These are phyloP conservation scores for Linum lewisii DNA, from an alignment of 345 rosid species.

Conservation along the genomic window DNA sequence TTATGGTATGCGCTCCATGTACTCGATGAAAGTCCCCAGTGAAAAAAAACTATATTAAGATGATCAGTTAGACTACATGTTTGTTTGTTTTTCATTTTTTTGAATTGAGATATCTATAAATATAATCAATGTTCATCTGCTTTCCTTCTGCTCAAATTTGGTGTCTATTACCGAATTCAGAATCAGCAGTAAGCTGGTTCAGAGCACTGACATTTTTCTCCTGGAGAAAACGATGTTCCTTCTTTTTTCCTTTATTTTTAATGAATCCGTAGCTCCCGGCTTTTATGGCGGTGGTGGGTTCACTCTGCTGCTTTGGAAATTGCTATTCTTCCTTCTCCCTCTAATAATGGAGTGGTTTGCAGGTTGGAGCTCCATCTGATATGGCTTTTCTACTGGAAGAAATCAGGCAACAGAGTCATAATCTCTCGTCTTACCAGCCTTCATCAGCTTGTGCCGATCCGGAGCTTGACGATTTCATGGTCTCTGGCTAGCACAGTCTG, in stretches of 20 bases:
- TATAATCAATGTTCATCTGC: no score
- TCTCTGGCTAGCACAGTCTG: constrained; percentile 12
- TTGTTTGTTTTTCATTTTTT: no score
- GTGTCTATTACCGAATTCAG: no score
- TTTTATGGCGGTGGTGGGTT: background rate
- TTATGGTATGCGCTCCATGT: background rate
- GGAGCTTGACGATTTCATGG: constrained; percentile 66
- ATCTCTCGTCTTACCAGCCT: constrained; percentile 10
- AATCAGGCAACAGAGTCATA: constrained; percentile 25
- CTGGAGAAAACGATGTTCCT: background rate
- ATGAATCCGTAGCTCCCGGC: background rate
- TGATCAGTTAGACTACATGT: no score
- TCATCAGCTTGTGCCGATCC: constrained; percentile 27
- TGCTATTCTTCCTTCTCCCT: background rate
- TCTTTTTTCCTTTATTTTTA: background rate
- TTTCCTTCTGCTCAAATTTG: no score
- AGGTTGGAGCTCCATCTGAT: constrained; percentile 59
- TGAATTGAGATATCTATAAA: no score
- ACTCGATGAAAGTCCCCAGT: background rate
- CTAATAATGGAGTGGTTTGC: background rate
- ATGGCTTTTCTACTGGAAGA: constrained; percentile 29
- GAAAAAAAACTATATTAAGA: background rate
- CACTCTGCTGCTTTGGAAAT: background rate
- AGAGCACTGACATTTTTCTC: background rate
- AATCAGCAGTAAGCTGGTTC: background rate